Conservation (phyloP, 345 rosid species). For the Tarenaya hassleriana region DNA sequence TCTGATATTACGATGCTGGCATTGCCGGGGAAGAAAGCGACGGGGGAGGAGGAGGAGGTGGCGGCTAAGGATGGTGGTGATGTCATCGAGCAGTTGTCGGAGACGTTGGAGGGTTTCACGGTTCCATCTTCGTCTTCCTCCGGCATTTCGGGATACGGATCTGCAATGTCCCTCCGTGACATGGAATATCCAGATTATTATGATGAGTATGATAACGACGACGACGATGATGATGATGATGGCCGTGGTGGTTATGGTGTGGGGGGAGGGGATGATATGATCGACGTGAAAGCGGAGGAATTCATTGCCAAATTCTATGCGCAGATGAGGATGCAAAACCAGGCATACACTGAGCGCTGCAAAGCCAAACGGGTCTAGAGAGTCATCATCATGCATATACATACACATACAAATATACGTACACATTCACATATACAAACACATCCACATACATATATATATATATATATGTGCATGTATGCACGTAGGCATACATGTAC, state of each 20-base stretch:
- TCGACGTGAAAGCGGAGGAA: conserved; percentile 66
- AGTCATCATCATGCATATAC: no score
- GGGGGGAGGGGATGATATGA: conserved; percentile 50
- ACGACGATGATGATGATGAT: conserved; percentile 16
- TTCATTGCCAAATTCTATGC: conserved; percentile 53
- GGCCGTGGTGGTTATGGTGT: conserved; percentile 13
- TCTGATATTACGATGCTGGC: conserved; percentile 26
- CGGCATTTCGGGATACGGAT: conserved; percentile 37
- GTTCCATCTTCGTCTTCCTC: conserved; percentile 21
- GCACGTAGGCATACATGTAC: background rate
- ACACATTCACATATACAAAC: background rate
- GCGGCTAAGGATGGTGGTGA: background rate
- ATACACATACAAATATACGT: no score
- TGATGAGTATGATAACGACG: conserved; percentile 22
- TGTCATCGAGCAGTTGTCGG: conserved; percentile 14
- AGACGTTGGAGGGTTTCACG: conserved; percentile 23
- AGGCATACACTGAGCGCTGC: conserved; percentile 21
- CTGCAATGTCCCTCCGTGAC: conserved; percentile 38
- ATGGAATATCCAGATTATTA: conserved; percentile 15
- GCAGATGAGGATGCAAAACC: conserved; percentile 49
- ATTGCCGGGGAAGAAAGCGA: background rate
- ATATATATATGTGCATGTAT: background rate
- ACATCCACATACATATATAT: background rate
- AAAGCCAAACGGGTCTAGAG: conserved; percentile 17
- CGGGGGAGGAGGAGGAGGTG: background rate